These are phyloP conservation scores for Pichia manshurica DNA, from an alignment of 805 yeast species.

Conservation along the genomic window DNA sequence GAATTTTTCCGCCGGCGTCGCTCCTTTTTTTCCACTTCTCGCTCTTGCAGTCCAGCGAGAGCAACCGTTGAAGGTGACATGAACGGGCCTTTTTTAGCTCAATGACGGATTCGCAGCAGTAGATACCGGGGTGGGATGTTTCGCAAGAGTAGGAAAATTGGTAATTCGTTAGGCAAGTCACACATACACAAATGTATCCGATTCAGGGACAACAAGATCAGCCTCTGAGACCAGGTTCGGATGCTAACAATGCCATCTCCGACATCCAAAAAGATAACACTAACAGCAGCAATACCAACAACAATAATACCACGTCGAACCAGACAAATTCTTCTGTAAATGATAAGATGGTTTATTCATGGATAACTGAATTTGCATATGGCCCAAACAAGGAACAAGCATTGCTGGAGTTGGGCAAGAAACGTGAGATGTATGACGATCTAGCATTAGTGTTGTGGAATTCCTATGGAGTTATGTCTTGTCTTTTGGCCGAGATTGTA, in stretches of 20 bases:
- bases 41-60: too few relatives aligned
- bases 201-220: too few relatives aligned
- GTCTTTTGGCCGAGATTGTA: constrained; percentile 80
- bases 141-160: too few relatives aligned
- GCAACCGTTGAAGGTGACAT: too few relatives aligned
- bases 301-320: background rate
- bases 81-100: too few relatives aligned
- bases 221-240: too few relatives aligned
- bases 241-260: background rate
- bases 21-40: too few relatives aligned
- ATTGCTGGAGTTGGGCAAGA: constrained; percentile 82
- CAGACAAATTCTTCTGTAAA: constrained; percentile 37
- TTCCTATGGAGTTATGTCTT: constrained; percentile 94
- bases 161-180: too few relatives aligned
- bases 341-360: constrained; percentile 79
- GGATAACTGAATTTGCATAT: constrained; percentile 85
- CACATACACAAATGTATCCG: too few relatives aligned
- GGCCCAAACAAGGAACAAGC: constrained; percentile 94
- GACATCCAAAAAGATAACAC: background rate
- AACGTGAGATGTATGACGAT: constrained; percentile 91
- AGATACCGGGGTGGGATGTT: too few relatives aligned
- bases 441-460: constrained; percentile 91
- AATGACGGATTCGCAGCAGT: too few relatives aligned
- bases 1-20: too few relatives aligned
- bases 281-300: background rate